A percentile compares a stretch with the other conserved stretches of the same genome.
These are phyloP conservation scores for Lecanosticta acicola DNA, from an alignment of 2,329 filamentous ascomycete species.

Conservation along the genomic window DNA sequence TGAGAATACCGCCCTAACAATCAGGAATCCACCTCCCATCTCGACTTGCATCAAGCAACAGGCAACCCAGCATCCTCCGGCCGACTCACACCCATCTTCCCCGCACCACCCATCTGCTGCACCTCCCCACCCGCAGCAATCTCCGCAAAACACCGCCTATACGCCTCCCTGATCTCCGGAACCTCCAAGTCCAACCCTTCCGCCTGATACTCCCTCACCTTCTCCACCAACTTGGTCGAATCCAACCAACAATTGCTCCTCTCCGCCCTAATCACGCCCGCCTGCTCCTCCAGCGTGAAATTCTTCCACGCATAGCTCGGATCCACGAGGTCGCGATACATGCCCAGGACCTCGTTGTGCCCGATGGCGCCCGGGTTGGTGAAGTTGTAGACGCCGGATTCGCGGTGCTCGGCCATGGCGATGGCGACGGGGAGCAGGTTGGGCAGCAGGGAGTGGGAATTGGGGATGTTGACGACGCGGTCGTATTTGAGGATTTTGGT, in stretches of 20 bases:
- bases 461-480: constrained; percentile 61
- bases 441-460: constrained; percentile 61
- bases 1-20: background rate
- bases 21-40: background rate
- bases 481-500: constrained; percentile 64
- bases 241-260: constrained; percentile 61
- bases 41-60: background rate
- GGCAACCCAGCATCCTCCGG: background rate
- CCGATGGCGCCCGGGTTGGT: constrained; percentile 65
- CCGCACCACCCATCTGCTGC: constrained; percentile 11
- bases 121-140: constrained; percentile 39
- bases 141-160: constrained; percentile 56
- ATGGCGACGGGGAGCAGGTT: constrained; percentile 59
- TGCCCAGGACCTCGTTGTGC: constrained; percentile 61
- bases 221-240: constrained; percentile 55
- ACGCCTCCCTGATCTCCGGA: constrained; percentile 58
- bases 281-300: constrained; percentile 61
- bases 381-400: constrained; percentile 63
- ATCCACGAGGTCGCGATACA: constrained; percentile 60
- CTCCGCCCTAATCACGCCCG: constrained; percentile 62
- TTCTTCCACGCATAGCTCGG: constrained; percentile 59
- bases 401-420: constrained; percentile 55
- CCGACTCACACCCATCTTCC: background rate
- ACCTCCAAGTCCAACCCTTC: constrained; percentile 44
- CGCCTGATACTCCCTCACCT: constrained; percentile 51